Percentiles rank a stretch among this genome's conserved stretches.
Evolutionary conservation across 2,329 filamentous ascomycete species (phyloP).

Genomic region (Neonectria magnoliae): DNA sequence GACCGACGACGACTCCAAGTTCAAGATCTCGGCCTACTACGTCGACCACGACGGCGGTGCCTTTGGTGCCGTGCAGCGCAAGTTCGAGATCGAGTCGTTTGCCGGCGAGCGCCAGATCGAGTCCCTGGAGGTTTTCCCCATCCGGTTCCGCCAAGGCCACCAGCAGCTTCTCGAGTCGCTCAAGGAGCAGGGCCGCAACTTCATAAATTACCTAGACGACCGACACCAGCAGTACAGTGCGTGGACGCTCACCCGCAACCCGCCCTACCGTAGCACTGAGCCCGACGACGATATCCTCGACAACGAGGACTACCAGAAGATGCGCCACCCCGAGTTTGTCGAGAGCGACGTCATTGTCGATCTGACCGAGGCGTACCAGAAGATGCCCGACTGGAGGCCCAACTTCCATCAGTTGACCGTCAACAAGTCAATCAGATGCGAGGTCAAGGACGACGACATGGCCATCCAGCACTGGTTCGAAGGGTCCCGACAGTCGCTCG

Average conservation of each 20-base stretch:
- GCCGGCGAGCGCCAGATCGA: conserved; percentile 51
- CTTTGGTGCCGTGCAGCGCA: conserved; percentile 51
- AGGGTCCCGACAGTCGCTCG: conserved; percentile 41
- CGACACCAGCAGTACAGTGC: conserved; percentile 54
- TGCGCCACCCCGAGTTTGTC: conserved; percentile 52
- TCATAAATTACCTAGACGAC: conserved; percentile 47
- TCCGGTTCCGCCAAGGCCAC: conserved; percentile 51
- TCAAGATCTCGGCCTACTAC: conserved; percentile 53
- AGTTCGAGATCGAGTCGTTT: conserved; percentile 50
- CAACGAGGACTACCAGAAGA: conserved; percentile 44
- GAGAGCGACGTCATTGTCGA: conserved; percentile 57
- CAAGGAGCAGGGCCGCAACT: conserved; percentile 47
- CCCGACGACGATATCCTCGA: conserved; percentile 48
- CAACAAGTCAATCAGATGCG: conserved; percentile 45
- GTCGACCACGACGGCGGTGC: conserved; percentile 54
- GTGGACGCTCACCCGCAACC: conserved; percentile 54
- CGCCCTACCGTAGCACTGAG: conserved; percentile 40
- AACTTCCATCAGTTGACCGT: conserved; percentile 43
- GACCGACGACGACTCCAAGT: conserved; percentile 41
- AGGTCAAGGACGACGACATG: conserved; percentile 48
- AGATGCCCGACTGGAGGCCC: conserved; percentile 51
- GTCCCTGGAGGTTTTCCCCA: conserved; percentile 51
- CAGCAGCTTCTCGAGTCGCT: conserved; percentile 47
- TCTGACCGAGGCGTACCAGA: conserved; percentile 53
- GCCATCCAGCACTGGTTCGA: conserved; percentile 52